Base-by-base conservation (phyloP, 768 basidiomycete genomes). In the Russula earlei region DNA sequence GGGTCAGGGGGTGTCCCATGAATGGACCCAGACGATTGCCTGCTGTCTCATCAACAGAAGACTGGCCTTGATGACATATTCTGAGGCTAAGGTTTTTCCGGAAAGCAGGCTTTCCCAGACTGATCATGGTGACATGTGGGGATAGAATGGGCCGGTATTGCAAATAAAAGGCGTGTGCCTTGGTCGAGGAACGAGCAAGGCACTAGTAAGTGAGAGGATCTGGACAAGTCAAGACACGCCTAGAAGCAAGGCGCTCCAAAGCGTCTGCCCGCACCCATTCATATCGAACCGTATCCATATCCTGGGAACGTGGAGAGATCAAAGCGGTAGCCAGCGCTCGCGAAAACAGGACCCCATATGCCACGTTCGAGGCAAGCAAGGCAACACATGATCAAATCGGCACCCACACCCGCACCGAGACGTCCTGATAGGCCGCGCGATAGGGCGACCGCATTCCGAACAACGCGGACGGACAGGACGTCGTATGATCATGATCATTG, bases 161-260 rank as follows among this genome's bases (percentile, higher is more conserved):
- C 34, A 50, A 48, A 44, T 24, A 5, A 22, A 31, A 8, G 10
- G 27, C 9, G 45, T 38, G 52, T 45, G 29, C 24, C 22, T 24
- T 44, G 10, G 33, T 5, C 22, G 25, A 34, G 41, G 8, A n/a
- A 33, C 33, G 11, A 3, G 51, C 31, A 34, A 38, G n/a, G 11
- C 25, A 15, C 14, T 33, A 11, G 20, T 11, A 41, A 12, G 29
- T 27, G 43, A 51, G 27, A 36, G 38, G 22, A 52, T 56, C 44
- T 14, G 44, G 44, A 5, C 22, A 19, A 33, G 51, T 56, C 55
- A 38, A 17, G 27, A 41, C 44, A 25, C n/a, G n/a, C 46, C 55
- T 55, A 56, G 55, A 56, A 50, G 14, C n/a, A n/a, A n/a, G n/a
- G n/a, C n/a, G n/a, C 20, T 36, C 42, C 42, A 52, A 44, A n/a